Evolutionary conservation across 1,139 yeast genomes (phyloP), one percentile per base, ranked within the genome.

Genomic region (Protomyces lactucae-debilis): DNA sequence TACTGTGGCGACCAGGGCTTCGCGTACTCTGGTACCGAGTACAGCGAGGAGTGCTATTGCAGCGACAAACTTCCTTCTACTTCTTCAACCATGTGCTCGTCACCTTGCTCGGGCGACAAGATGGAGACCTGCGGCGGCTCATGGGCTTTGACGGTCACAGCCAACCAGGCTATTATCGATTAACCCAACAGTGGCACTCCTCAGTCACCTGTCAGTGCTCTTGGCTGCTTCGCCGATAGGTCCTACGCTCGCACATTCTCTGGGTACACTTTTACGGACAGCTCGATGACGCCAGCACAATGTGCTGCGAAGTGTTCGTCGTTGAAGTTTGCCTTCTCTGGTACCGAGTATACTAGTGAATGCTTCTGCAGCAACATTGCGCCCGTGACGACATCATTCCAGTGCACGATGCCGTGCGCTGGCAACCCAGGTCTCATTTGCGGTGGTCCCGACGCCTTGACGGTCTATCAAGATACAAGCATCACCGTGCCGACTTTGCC

Each of bases 371-470:
- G 52, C 52, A 52, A 60, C n/a, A 28, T 16, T 18, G 57, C 57
- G 4, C 57, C 57, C 1, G 54, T 55, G 53, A 23, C 54, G n/a
- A 52, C 57, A 14, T 25, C 43, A 5, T 48, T 18, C 16, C 25
- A 51, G 12, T 60, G 64, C 40, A 18, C 18, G 9, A 60, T 40
- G 64, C 21, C 53, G 5, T 60, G 64, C 12, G 65, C 57, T 64
- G 23, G 68, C 68, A 25, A 75, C 77, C 2, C 14, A 60, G 25
- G 35, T 70, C 39, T 36, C 23, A 23, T 23, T 12, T 46, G 52
- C 52, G 52, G 52, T 46, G 52, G 52, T 12, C 28, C 52, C 8
- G 32, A 28, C 8, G 32, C 32, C 32, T 6, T 28, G 8, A 4
- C 5, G 8, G 32, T 28, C 8, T 21, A 21, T 28, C 32, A 28